phyloP scores from a whole-genome alignment of 202 grass and related monocot genomes.

The Cymbopogon flexuosus region DNA sequence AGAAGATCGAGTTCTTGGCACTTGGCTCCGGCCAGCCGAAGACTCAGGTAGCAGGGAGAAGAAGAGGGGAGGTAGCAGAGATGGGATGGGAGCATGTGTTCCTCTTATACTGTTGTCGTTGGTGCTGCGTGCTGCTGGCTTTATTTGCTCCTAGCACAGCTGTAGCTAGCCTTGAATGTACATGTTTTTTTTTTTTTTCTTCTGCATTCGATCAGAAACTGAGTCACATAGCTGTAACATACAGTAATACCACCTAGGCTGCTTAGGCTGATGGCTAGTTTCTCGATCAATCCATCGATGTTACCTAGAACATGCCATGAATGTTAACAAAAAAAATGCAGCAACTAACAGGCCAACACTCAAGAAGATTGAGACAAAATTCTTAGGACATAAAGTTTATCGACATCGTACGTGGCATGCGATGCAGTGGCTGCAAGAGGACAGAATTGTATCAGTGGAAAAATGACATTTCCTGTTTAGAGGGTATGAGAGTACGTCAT shows the following conservation, averaged over 20 bases:
- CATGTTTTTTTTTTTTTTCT: too few species aligned
- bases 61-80: too few species aligned
- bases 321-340: not conserved
- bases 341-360: not conserved
- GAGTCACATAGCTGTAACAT: too few species aligned
- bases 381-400: not conserved
- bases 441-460: not conserved
- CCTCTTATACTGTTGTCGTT: too few species aligned
- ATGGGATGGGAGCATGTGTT: too few species aligned
- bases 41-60: not conserved
- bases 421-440: not conserved
- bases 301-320: not conserved
- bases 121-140: too few species aligned
- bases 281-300: not conserved
- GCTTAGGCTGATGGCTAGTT: too few species aligned
- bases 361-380: not conserved
- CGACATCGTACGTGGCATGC: not conserved
- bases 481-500: not conserved
- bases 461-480: not conserved
- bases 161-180: too few species aligned
- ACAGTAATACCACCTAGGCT: too few species aligned
- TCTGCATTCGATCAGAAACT: too few species aligned
- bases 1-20: not conserved
- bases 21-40: not conserved
- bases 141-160: too few species aligned